Conservation (phyloP, 306 rosid species). For the Cucurbita moschata region DNA sequence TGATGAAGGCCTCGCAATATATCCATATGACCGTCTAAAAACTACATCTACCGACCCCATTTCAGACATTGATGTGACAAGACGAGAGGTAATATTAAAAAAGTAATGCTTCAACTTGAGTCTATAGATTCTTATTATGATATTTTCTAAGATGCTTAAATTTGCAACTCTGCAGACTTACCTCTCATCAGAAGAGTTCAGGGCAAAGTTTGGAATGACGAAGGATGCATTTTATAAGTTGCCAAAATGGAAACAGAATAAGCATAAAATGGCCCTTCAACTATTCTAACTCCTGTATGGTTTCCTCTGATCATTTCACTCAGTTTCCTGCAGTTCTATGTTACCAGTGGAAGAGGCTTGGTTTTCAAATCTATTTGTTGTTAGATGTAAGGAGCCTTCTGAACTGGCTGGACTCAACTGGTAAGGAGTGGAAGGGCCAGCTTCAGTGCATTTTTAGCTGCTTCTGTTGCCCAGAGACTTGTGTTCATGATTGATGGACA, state of each 20-base stretch:
- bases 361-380: conserved; percentile 19
- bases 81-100: conserved; percentile 62
- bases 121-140: conserved; percentile 2
- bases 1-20: conserved; percentile 52
- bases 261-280: conserved; percentile 78
- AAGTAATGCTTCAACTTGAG: neutral
- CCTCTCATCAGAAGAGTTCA: conserved; percentile 69
- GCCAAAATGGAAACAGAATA: conserved; percentile 99
- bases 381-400: conserved; percentile 2
- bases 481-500: conserved; percentile 28
- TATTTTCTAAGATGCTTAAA: conserved; percentile 16
- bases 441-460: conserved; percentile 69
- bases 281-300: conserved; percentile 42
- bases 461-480: conserved; percentile 60
- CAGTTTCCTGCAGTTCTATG: conserved; percentile 26
- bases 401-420: conserved; percentile 33
- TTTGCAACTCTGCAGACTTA: conserved; percentile 53
- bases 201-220: conserved; percentile 57
- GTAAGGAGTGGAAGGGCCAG: conserved; percentile 55
- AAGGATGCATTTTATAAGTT: conserved; percentile 61
- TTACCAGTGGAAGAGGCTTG: conserved; percentile 39
- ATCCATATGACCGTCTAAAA: conserved; percentile 62
- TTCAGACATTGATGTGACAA: conserved; percentile 73
- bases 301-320: conserved; percentile 13
- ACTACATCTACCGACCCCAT: conserved; percentile 50